Base-by-base conservation (phyloP, 352 stramenopile genomes). In the Bremia lactucae region DNA sequence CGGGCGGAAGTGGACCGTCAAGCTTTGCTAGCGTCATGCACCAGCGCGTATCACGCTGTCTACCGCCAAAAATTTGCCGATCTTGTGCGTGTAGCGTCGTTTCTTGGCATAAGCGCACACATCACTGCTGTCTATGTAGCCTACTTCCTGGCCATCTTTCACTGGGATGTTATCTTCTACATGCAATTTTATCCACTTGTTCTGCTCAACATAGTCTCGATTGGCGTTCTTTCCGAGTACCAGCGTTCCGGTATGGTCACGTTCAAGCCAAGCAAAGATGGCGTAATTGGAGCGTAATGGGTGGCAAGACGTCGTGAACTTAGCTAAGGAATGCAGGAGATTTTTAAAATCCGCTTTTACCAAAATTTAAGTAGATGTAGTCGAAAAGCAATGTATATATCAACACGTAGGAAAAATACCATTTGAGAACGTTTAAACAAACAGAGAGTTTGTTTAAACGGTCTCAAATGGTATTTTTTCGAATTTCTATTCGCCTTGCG, bases 101-200 rank as follows among this genome's bases (percentile, higher is more conserved):
- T 86, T 52, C 69, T 90, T 58, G 77, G 77, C 40, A 87, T 90
- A 55, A 85, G 71, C 46, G 70, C 77, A 10, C 77, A 90, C 46
- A 62, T 90, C 26, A 65, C 68, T 6, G 74, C 65, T 3, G 46
- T 90, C 8, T 90, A 90, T 46, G 40, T 87, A 14, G 59, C 72
- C 4, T 89, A 87, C 38, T 72, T 76, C 9, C 42, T 62, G 13
- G 73, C 77, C 16, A 81, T 85, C 31, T 84, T 71, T 54, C 55
- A 80, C 54, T 89, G 73, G 72, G 72, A 87, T 28, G 63, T 54
- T 36, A 65, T 89, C 23, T 83, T 62, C 42, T 87, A 83, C 58
- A 65, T 87, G 54, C 73, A 87, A 49, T 59, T 87, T 29, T 89
- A 87, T 52, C 79, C 83, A 47, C 55, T 68, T 7, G 57, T 84